Conservation (phyloP, 2,329 filamentous ascomycete genomes). For the Onygenales sp. region DNA sequence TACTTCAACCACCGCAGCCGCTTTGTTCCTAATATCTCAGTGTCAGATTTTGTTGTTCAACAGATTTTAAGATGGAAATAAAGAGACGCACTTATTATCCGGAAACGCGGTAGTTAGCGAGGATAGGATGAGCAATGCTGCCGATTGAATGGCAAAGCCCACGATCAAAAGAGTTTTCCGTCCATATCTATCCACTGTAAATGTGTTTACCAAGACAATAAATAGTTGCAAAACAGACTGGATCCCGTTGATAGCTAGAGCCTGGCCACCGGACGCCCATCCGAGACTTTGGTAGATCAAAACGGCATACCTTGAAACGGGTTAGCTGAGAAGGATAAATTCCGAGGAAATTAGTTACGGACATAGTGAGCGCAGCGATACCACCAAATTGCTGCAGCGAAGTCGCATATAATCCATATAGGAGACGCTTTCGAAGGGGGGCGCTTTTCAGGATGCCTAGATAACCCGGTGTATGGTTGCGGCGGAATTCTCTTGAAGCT, state of each 20-base stretch:
- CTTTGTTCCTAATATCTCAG: slow-evolving; percentile 17
- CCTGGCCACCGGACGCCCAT: slow-evolving; percentile 27
- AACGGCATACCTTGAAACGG: neutral
- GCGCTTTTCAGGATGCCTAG: slow-evolving; percentile 22
- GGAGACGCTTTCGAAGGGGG: slow-evolving; percentile 27
- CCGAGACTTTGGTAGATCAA: slow-evolving; percentile 32
- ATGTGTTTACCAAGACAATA: slow-evolving; percentile 32
- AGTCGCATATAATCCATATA: slow-evolving; percentile 29
- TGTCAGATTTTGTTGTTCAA: no score
- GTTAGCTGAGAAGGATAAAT: neutral
- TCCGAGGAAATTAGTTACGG: slow-evolving; percentile 16
- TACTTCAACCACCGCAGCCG: slow-evolving; percentile 31
- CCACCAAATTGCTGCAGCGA: slow-evolving; percentile 23
- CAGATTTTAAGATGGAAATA: no score
- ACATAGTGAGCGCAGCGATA: slow-evolving; percentile 29
- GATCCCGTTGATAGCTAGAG: slow-evolving; percentile 30
- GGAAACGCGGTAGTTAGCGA: slow-evolving; percentile 31
- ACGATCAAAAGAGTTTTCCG: slow-evolving; percentile 25
- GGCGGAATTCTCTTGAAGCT: slow-evolving; percentile 25
- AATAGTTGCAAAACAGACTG: slow-evolving; percentile 30
- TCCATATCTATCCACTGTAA: slow-evolving; percentile 29
- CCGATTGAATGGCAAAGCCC: slow-evolving; percentile 29
- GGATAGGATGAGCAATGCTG: slow-evolving; percentile 28
- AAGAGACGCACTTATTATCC: slow-evolving; percentile 13
- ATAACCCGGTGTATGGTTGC: slow-evolving; percentile 23